Evolutionary conservation across 2,329 filamentous ascomycete species (phyloP).

Genomic region (Pseudocercospora eumusae): DNA sequence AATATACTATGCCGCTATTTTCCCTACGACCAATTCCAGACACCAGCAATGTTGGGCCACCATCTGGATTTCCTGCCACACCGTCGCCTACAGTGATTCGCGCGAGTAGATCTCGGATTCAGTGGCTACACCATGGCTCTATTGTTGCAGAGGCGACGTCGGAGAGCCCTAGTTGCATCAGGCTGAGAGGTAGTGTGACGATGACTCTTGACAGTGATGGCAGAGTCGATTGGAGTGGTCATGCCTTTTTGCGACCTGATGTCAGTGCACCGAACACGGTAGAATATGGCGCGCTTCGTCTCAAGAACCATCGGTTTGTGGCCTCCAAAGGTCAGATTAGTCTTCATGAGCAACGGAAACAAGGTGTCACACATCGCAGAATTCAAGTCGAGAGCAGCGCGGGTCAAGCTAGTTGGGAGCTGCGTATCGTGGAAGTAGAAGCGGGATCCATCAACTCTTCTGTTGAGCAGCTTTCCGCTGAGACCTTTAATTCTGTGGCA

Average conservation of each 20-base stretch:
- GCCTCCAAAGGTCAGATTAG: not conserved
- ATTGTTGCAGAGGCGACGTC: constrained; percentile 1
- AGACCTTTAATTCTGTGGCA: not conserved
- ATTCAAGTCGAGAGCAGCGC: not conserved
- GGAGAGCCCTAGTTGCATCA: not conserved
- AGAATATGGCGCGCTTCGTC: not conserved
- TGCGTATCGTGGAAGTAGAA: not conserved
- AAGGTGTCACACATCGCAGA: not conserved
- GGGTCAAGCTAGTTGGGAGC: not conserved
- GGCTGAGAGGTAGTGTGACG: not conserved
- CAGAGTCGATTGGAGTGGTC: not conserved
- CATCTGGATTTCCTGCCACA: not conserved
- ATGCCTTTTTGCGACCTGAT: constrained; percentile 6
- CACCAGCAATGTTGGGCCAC: not conserved
- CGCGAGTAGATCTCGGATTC: not conserved
- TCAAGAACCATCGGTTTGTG: constrained; percentile 4
- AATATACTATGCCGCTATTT: constrained; percentile 8
- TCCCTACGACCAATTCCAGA: not conserved
- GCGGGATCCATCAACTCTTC: not conserved
- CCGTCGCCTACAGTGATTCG: not conserved
- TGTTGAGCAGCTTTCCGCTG: not conserved
- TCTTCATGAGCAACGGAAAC: not conserved
- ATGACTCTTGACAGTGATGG: constrained; percentile 6
- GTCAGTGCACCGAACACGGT: not conserved
- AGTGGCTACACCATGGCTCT: not conserved